Base-by-base conservation (phyloP, 257 asterid genomes). In the Solanum lycopersicoides region DNA sequence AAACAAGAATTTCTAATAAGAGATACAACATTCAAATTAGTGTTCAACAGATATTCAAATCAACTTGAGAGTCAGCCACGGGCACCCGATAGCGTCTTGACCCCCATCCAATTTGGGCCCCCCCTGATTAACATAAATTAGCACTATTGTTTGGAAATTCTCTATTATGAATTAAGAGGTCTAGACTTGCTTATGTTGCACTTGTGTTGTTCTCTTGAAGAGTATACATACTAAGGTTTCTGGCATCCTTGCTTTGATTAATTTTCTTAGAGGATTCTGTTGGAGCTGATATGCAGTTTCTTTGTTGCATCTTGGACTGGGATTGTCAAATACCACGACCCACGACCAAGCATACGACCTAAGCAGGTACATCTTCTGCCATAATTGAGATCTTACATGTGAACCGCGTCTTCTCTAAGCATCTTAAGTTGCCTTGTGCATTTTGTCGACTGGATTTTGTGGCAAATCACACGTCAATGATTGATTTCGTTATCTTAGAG, bases 301-400 rank as follows among this genome's bases (percentile, higher is more conserved):
- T 97, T 97, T 85, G 99, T 96, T 71, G 99, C 99, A 87, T 97
- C 99, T 83, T 97, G 99, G 99, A 97, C 99, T 89, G 99, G 98
- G 87, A 98, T 95, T 88, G 97, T 96, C 94, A 97, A 97, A 92
- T 97, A 97, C 89, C 98, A 97, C 65, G 98, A 98, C 69, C 99
- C 99, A 86, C 93, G 99, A 88, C 99, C 99, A 25, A 94, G 99
- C 92, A 94, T 95, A 88, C 92, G 98, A 83, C 99, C 99, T 89
- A 94, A 93, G 92, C 99, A 96, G 98, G 99, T 97, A 65, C 20
- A 0, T 44, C 60, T 44, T 11, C n/a, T 15, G n/a, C 84, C 4
- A 44, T 25, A 44, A 45, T 3, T 44, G 37, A 76, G 28, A 77
- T 25, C n/a, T 44, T 60, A 44, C 37, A 25, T 8, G 84, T 42